Evolutionary conservation across 202 grass and related monocot genomes (phyloP), one percentile per base, ranked within the genome.

Genomic region (Digitaria exilis): DNA sequence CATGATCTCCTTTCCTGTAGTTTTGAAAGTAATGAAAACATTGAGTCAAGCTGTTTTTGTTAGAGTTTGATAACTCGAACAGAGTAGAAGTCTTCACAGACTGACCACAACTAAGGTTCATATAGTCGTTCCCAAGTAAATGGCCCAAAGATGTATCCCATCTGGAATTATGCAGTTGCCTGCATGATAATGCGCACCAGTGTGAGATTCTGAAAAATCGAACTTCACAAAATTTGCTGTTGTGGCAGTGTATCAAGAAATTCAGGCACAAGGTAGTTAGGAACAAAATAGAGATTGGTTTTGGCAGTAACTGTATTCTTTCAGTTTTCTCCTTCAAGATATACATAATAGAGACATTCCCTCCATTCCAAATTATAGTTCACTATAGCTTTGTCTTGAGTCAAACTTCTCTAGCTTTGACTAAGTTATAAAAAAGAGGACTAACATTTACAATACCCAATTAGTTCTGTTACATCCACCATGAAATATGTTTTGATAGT

Each of bases 111-210:
- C 91, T 90, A 46, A 97, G 81, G 84, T 55, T 91, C 87, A 83
- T 88, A 77, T 92, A 96, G 58, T 96, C 96, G 52, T 86, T 94
- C 58, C 93, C 88, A 15, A 91, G 87, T 28, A 97, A 77, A 21
- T 94, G 92, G 62, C 93, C 91, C 67, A 99, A 90, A 74, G 96
- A 89, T 72, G 78, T 80, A 88, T 99, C 93, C 93, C 91, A 94
- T 89, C 96, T 89, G 75, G 87, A 94, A 90, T 73, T 94, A 76
- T 96, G 87, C 15, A 92, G 87, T 65, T 96, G 96, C 80, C 96
- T 99, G 85, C 57, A 69, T 72, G 50, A 65, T 62, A 78, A 79
- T 16, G 72, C 21, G 57, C 26, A 44, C 21, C 34, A 68, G 18
- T 44, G 61, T 73, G 30, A 75, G 77, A 31, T 34, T 48, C 31